Base-by-base conservation (phyloP, 2,329 filamentous ascomycete species). In the Pseudomassariella vexata region DNA sequence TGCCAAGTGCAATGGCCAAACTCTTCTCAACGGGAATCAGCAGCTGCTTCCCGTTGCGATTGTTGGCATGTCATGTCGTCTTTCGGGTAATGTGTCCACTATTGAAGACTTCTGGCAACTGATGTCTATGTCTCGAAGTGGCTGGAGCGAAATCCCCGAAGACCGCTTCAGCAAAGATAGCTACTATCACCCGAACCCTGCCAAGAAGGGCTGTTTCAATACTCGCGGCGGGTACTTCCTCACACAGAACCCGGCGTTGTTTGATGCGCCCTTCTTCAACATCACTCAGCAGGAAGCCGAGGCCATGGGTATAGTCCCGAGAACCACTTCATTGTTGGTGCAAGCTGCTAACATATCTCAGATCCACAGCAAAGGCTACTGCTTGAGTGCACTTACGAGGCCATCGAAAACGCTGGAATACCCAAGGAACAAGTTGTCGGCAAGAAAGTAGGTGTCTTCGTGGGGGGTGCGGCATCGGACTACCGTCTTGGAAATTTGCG, bases 191-290 rank as follows among this genome's bases (percentile, higher is more conserved):
- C 48, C 50, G 4, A 52, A 58, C 22, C 52, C 50, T 0, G 45
- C 45, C 30, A 48, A 55, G 32, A 45, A 60, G 45, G 60, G 43
- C 25, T 30, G 41, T 36, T 42, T 58, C 39, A 59, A 59, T 35
- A 42, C 48, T 5, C 29, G 36, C 3, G 49, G 53, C 5, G 52
- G 55, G 3, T 58, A 57, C 34, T 55, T 60, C 18, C 41, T 61
- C 18, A 39, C 42, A 5, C 41, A 50, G 23, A 52, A 59, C 22
- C 32, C 48, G 3, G 38, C 44, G 7, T 34, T 44, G 28, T 56
- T 54, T 34, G 49, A 60, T 36, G 55, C 50, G 18, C 42, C 42
- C 4, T 62, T 60, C 30, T 60, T 58, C 44, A 50, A 57, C 20
- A 58, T 62, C 12, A 56, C 56, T 3, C 46, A 50, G 23, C 40